Evolutionary conservation across 108 stramenopile species (phyloP).

Genomic region (Skeletonema costatum): DNA sequence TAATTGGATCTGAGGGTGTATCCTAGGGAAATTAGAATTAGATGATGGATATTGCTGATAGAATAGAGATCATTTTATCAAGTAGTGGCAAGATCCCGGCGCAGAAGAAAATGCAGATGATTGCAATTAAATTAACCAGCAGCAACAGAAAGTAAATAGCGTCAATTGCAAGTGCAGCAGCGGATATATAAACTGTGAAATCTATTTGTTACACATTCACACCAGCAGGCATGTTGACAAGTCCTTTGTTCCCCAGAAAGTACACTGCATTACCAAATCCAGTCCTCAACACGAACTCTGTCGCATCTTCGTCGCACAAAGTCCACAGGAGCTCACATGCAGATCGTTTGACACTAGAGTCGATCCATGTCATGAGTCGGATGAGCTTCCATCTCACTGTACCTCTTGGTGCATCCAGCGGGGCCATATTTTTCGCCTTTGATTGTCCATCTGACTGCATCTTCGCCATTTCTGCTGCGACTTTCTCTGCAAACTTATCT

Average conservation of each 20-base stretch:
- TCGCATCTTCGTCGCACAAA: conserved; percentile 68
- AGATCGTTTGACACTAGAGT: conserved; percentile 75
- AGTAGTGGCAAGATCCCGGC: background rate
- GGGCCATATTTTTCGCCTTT: conserved; percentile 70
- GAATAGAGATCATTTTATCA: background rate
- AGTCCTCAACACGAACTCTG: conserved; percentile 68
- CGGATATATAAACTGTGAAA: background rate
- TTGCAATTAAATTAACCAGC: background rate
- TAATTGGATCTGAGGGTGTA: background rate
- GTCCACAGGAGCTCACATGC: conserved; percentile 82
- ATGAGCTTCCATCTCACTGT: conserved; percentile 73
- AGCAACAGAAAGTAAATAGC: background rate
- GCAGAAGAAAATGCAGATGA: background rate
- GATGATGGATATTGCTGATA: background rate
- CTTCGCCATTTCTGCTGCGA: conserved; percentile 31
- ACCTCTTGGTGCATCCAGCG: conserved; percentile 79
- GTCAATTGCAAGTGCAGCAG: background rate
- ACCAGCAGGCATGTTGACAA: conserved; percentile 60
- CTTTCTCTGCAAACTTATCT: conserved; percentile 19
- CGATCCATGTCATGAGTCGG: conserved; percentile 77
- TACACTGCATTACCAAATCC: conserved; percentile 88
- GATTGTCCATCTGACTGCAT: conserved; percentile 23
- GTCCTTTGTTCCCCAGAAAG: conserved; percentile 73
- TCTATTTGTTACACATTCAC: conserved; percentile 7
- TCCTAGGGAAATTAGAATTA: background rate